phyloP scores from a whole-genome alignment of 2,329 filamentous ascomycete species.

The Pseudonectria foliicola region DNA sequence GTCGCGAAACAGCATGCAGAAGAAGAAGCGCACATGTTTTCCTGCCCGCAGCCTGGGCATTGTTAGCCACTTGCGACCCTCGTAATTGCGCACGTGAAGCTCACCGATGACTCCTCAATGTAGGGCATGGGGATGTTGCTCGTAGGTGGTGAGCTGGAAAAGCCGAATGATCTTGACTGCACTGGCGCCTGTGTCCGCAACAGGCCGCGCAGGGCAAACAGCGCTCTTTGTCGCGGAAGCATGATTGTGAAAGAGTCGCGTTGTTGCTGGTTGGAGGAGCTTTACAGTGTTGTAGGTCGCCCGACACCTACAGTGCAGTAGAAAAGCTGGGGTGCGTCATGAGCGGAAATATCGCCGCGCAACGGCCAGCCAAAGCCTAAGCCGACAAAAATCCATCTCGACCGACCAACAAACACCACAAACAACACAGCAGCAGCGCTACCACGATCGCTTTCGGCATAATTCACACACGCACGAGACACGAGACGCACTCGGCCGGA shows the following conservation, averaged over 20 bases:
- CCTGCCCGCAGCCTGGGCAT: slow-evolving; percentile 64
- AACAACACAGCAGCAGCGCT: no score
- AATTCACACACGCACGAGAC: background rate
- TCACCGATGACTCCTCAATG: slow-evolving; percentile 41
- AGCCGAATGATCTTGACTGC: slow-evolving; percentile 28
- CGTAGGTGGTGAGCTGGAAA: slow-evolving; percentile 28
- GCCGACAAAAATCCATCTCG: background rate
- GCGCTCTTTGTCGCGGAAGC: slow-evolving; percentile 24
- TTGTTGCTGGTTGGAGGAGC: slow-evolving; percentile 2
- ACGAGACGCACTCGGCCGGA: background rate
- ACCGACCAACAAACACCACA: no score
- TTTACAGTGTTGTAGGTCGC: no score
- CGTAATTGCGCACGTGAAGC: slow-evolving; percentile 7
- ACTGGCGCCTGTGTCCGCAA: slow-evolving; percentile 13
- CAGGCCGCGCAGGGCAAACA: slow-evolving; percentile 28
- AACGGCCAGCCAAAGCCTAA: no score
- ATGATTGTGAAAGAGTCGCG: slow-evolving; percentile 12
- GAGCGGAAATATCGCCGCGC: no score
- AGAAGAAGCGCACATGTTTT: slow-evolving; percentile 56
- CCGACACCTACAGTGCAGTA: no score
- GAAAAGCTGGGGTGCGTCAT: no score
- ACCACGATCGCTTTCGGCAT: no score
- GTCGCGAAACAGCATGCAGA: background rate
- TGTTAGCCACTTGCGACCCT: slow-evolving; percentile 18
- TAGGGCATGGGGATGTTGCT: slow-evolving; percentile 50